phyloP scores from a whole-genome alignment of 1,284 basidiomycete species.

The Rhodotorula sp. region DNA sequence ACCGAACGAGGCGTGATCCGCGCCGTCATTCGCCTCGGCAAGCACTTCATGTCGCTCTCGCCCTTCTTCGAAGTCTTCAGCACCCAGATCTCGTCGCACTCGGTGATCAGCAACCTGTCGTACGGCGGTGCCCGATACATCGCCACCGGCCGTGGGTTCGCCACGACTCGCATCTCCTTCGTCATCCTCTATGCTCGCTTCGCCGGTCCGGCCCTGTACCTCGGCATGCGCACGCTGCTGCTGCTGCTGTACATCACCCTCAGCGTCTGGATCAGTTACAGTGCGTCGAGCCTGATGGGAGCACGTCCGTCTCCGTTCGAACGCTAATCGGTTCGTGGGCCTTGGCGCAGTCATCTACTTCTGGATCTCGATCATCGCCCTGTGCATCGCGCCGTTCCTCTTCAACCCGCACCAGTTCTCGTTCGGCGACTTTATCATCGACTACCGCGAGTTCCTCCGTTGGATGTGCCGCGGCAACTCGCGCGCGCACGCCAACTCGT shows the following conservation, averaged over 20 bases:
- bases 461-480: slow-evolving; percentile 99
- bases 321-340: not conserved
- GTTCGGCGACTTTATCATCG: slow-evolving; percentile 89
- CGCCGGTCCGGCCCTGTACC: slow-evolving; percentile 92
- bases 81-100: slow-evolving; percentile 93
- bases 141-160: slow-evolving; percentile 97
- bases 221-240: slow-evolving; percentile 85
- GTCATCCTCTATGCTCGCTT: slow-evolving; percentile 91
- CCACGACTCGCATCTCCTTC: slow-evolving; percentile 88
- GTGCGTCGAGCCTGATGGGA: not conserved
- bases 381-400: slow-evolving; percentile 88
- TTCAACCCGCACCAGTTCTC: slow-evolving; percentile 98
- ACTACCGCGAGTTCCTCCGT: slow-evolving; percentile 91
- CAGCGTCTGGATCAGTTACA: slow-evolving; percentile 79
- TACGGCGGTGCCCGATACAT: slow-evolving; percentile 96
- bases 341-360: slow-evolving; percentile 71
- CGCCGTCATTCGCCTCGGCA: slow-evolving; percentile 80
- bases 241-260: slow-evolving; percentile 88
- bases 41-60: slow-evolving; percentile 89
- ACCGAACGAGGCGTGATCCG: slow-evolving; percentile 87
- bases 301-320: not conserved
- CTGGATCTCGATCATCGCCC: slow-evolving; percentile 68
- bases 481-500: slow-evolving; percentile 91
- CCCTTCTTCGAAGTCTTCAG: slow-evolving; percentile 94
- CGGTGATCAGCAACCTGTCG: slow-evolving; percentile 88